phyloP scores from a whole-genome alignment of 2,329 filamentous ascomycete species.

The Arthrinium phaeospermum region DNA sequence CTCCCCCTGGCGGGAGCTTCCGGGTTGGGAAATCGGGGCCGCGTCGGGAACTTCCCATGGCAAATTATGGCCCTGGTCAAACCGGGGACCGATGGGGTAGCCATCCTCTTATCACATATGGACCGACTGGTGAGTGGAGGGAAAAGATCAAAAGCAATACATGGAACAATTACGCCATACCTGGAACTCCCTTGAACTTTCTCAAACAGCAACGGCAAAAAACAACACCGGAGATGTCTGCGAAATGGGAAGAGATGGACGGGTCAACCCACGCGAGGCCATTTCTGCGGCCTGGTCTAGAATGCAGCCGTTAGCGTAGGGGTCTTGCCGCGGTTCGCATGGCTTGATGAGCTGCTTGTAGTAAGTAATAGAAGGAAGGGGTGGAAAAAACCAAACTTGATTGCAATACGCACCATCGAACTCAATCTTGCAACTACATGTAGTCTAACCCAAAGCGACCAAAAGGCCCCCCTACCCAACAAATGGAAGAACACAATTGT shows the following conservation, averaged over 20 bases:
- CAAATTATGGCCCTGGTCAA: neutral
- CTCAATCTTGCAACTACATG: neutral
- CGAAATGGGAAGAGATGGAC: neutral
- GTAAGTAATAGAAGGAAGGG: neutral
- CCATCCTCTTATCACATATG: neutral
- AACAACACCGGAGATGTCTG: neutral
- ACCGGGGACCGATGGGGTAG: neutral
- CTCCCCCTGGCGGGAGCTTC: neutral
- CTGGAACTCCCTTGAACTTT: neutral
- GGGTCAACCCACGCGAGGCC: neutral
- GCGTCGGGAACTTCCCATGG: neutral
- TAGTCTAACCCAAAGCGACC: neutral
- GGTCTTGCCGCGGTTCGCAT: neutral
- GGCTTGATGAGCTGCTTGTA: neutral
- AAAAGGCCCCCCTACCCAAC: neutral
- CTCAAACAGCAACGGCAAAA: neutral
- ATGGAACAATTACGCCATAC: neutral
- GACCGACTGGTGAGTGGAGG: neutral
- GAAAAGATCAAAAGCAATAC: neutral
- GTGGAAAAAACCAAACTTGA: neutral
- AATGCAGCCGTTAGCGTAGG: neutral
- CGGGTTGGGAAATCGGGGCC: neutral
- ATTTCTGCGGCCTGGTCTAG: neutral
- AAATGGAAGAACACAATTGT: neutral
- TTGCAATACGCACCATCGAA: constrained; percentile 1